phyloP scores from a whole-genome alignment of 2,329 filamentous ascomycete genomes.

The Pseudogymnoascus sp. region DNA sequence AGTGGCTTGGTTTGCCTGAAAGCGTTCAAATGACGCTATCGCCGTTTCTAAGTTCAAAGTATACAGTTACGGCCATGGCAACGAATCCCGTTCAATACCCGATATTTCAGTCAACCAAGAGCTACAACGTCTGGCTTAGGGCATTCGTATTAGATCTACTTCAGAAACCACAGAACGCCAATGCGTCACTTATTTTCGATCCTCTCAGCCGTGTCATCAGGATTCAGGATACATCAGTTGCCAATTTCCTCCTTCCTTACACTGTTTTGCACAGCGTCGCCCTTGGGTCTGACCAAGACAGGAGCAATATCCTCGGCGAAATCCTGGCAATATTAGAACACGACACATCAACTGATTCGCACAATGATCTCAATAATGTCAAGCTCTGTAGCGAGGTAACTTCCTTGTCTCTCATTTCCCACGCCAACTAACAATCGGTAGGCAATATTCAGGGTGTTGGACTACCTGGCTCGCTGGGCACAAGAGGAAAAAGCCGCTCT shows the following conservation, averaged over 20 bases:
- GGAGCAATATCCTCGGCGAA: slow-evolving; percentile 62
- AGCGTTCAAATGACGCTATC: slow-evolving; percentile 72
- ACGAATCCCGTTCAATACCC: slow-evolving; percentile 56
- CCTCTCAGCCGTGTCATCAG: slow-evolving; percentile 76
- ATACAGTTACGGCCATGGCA: slow-evolving; percentile 60
- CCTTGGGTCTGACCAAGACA: slow-evolving; percentile 58
- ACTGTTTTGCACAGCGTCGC: slow-evolving; percentile 76
- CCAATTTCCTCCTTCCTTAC: slow-evolving; percentile 84
- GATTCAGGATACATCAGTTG: slow-evolving; percentile 77
- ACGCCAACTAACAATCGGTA: slow-evolving; percentile 33
- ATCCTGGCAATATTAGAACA: slow-evolving; percentile 67
- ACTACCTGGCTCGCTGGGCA: slow-evolving; percentile 87
- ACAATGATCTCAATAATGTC: slow-evolving; percentile 63
- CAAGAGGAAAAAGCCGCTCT: slow-evolving; percentile 50
- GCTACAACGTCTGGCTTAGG: slow-evolving; percentile 76
- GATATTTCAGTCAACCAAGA: slow-evolving; percentile 57
- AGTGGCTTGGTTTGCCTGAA: slow-evolving; percentile 74
- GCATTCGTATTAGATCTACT: slow-evolving; percentile 76
- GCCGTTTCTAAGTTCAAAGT: slow-evolving; percentile 81
- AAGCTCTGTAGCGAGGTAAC: slow-evolving; percentile 81
- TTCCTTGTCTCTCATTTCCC: neutral
- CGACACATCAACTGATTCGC: slow-evolving; percentile 38
- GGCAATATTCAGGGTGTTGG: slow-evolving; percentile 83
- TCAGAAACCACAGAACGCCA: slow-evolving; percentile 65
- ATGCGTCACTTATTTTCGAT: slow-evolving; percentile 70